Conservation (phyloP, 805 yeast genomes). For the Lipomyces kockii region DNA sequence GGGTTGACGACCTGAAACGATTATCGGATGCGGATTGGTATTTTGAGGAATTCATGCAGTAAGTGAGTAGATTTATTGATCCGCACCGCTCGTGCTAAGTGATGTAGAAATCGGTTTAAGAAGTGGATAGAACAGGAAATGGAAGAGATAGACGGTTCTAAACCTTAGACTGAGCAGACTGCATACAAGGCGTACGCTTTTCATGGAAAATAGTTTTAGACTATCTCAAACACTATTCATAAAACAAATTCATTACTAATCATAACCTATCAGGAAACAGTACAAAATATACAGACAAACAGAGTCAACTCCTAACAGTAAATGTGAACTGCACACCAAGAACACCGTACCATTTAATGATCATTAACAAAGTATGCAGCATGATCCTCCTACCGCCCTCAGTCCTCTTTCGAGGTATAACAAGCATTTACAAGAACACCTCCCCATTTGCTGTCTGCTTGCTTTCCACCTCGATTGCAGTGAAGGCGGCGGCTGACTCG, state of each 20-base stretch:
- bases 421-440: background rate
- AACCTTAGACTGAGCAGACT: background rate
- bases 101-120: slow-evolving; percentile 11
- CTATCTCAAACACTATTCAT: background rate
- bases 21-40: slow-evolving; percentile 36
- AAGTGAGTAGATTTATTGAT: slow-evolving; percentile 3
- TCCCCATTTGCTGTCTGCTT: background rate
- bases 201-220: background rate
- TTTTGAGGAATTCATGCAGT: slow-evolving; percentile 30
- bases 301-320: background rate
- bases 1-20: slow-evolving; percentile 34
- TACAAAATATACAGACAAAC: background rate
- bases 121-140: slow-evolving; percentile 28
- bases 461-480: background rate
- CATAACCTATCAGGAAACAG: background rate
- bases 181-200: background rate
- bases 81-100: background rate
- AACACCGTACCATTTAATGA: background rate
- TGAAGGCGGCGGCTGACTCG: background rate
- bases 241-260: background rate
- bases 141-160: slow-evolving; percentile 6
- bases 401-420: background rate
- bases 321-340: background rate
- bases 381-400: background rate
- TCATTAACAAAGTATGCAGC: background rate